Evolutionary conservation across 257 asterid species (phyloP).

Genomic region (Voacanga thouarsii): DNA sequence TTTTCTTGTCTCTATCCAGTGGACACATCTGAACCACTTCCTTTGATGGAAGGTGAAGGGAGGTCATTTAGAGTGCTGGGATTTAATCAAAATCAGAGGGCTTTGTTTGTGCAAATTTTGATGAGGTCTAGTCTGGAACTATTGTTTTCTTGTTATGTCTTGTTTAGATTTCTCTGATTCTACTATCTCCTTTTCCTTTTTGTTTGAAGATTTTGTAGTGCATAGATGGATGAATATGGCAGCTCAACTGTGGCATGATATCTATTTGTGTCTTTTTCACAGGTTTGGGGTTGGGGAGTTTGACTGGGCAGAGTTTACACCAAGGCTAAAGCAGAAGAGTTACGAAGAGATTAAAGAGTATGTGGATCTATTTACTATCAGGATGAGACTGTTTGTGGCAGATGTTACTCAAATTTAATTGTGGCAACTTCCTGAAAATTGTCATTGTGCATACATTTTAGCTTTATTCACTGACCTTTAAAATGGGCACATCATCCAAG

Average conservation of each 20-base stretch:
- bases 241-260: not conserved
- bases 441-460: not conserved
- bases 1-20: constrained; percentile 31
- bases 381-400: not conserved
- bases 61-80: constrained; percentile 81
- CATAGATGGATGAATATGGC: not conserved
- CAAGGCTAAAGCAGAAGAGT: constrained; percentile 84
- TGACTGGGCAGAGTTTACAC: constrained; percentile 86
- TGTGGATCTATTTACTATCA: constrained; percentile 18
- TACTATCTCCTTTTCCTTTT: not conserved
- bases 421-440: not conserved
- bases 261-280: constrained; percentile 13
- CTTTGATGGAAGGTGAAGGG: constrained; percentile 98
- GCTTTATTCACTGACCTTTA: not conserved
- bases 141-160: constrained; percentile 15
- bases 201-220: not conserved
- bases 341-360: constrained; percentile 74
- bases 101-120: constrained; percentile 76
- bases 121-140: constrained; percentile 60
- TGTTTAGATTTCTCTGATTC: constrained; percentile 12
- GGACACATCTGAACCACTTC: constrained; percentile 70
- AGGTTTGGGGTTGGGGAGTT: constrained; percentile 83
- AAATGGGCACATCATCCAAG: not conserved
- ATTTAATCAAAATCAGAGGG: constrained; percentile 87
- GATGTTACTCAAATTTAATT: not conserved